phyloP scores from a whole-genome alignment of 2,329 filamentous ascomycete species.

The Taxawa tesnikishii region DNA sequence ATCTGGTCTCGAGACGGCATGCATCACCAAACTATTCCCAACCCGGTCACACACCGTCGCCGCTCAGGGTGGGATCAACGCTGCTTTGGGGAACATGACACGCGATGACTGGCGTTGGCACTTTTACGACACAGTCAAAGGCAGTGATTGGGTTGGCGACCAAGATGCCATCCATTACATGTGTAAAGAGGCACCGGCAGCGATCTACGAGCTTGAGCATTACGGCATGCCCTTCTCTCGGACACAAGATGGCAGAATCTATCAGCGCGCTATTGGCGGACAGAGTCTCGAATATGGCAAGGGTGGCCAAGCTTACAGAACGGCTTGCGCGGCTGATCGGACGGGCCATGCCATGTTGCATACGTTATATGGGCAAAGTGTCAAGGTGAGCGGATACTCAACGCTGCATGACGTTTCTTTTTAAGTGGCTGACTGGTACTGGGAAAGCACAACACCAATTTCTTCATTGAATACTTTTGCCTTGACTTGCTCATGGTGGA shows the following conservation, averaged over 20 bases:
- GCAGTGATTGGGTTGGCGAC: slow-evolving; percentile 46
- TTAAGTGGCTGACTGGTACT: too few species aligned
- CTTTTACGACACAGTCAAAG: slow-evolving; percentile 49
- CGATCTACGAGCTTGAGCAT: slow-evolving; percentile 43
- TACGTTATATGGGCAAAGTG: slow-evolving; percentile 36
- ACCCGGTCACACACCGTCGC: slow-evolving; percentile 54
- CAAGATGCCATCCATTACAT: slow-evolving; percentile 50
- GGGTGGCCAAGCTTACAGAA: slow-evolving; percentile 36
- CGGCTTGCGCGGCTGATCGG: slow-evolving; percentile 33
- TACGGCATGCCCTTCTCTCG: slow-evolving; percentile 44
- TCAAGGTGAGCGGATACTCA: slow-evolving; percentile 23
- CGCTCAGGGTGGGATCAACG: slow-evolving; percentile 55
- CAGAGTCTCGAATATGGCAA: slow-evolving; percentile 35
- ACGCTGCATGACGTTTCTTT: too few species aligned
- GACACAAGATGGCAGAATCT: slow-evolving; percentile 32
- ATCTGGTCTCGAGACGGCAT: slow-evolving; percentile 52
- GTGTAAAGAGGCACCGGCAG: slow-evolving; percentile 41
- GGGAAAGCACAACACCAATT: slow-evolving; percentile 33
- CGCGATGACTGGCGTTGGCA: slow-evolving; percentile 48
- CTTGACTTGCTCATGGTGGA: slow-evolving; percentile 37
- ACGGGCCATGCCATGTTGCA: slow-evolving; percentile 39
- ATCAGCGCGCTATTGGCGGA: slow-evolving; percentile 36
- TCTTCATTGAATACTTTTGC: slow-evolving; percentile 39
- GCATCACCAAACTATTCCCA: slow-evolving; percentile 47
- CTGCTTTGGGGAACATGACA: slow-evolving; percentile 43